Evolutionary conservation across 2,329 filamentous ascomycete genomes (phyloP), one percentile per base, ranked within the genome.

Genomic region (Massarina eburnea): DNA sequence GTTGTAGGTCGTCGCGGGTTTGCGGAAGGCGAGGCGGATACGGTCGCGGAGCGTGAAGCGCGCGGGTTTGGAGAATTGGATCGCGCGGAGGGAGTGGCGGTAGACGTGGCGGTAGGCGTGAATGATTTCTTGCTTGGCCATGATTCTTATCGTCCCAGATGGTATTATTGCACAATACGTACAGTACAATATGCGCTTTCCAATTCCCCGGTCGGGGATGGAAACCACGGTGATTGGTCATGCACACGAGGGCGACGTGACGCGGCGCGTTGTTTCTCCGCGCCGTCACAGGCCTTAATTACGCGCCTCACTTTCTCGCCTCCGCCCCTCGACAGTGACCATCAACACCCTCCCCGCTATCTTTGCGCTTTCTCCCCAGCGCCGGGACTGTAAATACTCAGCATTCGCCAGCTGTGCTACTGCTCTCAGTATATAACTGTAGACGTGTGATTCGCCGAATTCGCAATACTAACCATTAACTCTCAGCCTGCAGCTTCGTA

Each of bases 41-140:
- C 69, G 67, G 58, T 84, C 76, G 46, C 82, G 80, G 14, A 82
- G 75, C 3, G 80, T 73, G 67, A 76, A 85, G 43, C 87, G 83
- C 22, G 83, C 80, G 14, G 88, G 88, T 51, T 80, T 79, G 12
- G 87, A 81, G 72, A 83, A 88, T 52, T 86, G 83, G 18, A 92
- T 81, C 3, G 87, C 89, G 22, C 77, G 81, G n/a, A 91, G 76
- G 15, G 81, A 73, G 6, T 77, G 77, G 41, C 85, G 82, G 62
- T 87, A 86, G 26, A 94, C 76, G 46, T 80, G 75, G 49, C 89
- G 81, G 70, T 92, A 94, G 37, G 85, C 82, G 55, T 80, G 77
- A 30, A 85, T 62, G 41, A 89, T 62, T 22, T 83, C 71, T 40
- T 55, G 70, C 32, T 47, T 52, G 9, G 66, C 54, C 67, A 71